phyloP scores from a whole-genome alignment of 305 asterid genomes.

The Solanum hybrid region DNA sequence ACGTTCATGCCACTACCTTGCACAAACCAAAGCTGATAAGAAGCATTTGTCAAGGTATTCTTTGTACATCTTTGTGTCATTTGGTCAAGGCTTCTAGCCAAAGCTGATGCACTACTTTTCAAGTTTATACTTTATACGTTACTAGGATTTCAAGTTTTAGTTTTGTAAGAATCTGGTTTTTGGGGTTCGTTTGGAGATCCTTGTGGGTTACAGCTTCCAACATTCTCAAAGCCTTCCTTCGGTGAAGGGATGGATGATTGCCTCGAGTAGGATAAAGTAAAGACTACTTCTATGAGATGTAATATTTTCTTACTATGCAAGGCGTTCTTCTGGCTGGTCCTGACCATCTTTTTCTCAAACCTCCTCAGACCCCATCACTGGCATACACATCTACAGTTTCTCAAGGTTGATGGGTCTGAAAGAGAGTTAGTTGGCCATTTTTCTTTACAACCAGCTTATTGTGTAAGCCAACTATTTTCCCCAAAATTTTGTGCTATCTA shows the following conservation, averaged over 20 bases:
- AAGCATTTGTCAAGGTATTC: slow-evolving; percentile 79
- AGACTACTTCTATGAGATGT: background rate
- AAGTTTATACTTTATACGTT: background rate
- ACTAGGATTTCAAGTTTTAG: background rate
- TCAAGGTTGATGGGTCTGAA: background rate
- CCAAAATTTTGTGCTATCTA: background rate
- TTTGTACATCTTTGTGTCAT: background rate
- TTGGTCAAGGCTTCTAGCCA: background rate
- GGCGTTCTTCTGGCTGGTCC: background rate
- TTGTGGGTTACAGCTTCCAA: background rate
- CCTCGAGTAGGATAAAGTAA: background rate
- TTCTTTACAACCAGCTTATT: background rate
- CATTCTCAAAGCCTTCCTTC: background rate
- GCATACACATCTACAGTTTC: background rate
- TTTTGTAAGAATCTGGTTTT: background rate
- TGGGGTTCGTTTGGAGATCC: background rate
- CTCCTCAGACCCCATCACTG: background rate
- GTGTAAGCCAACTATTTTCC: background rate
- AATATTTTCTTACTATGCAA: background rate
- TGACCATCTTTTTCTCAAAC: background rate
- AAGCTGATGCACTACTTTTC: background rate
- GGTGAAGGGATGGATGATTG: background rate
- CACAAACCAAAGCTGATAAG: slow-evolving; percentile 94
- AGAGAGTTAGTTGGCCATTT: background rate
- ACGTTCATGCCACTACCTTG: slow-evolving; percentile 83